A percentile compares a stretch with the other conserved stretches of the same genome.
phyloP scores from a whole-genome alignment of 106 monocot species.

The Triglochin maritima region DNA sequence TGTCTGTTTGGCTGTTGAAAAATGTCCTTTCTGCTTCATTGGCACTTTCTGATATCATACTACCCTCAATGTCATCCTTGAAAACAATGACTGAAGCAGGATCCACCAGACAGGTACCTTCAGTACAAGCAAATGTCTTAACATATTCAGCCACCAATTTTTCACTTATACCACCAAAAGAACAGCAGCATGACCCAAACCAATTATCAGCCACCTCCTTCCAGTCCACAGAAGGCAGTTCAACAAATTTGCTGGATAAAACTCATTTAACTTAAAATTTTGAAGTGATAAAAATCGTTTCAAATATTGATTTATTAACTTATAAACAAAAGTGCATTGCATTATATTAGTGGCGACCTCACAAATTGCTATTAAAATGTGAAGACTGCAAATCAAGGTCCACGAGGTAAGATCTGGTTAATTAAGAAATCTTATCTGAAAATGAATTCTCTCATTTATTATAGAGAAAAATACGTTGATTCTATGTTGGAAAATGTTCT shows the following conservation, averaged over 20 bases:
- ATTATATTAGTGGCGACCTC: too few relatives aligned
- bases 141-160: conserved; percentile 55
- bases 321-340: too few relatives aligned
- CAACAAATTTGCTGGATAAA: conserved; percentile 51
- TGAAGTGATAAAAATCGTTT: too few relatives aligned
- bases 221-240: conserved; percentile 89
- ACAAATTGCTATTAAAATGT: too few relatives aligned
- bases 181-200: conserved; percentile 93
- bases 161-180: conserved; percentile 84
- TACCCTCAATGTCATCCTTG: conserved; percentile 60
- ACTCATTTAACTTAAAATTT: not conserved
- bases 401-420: too few relatives aligned
- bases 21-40: conserved; percentile 1
- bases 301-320: too few relatives aligned
- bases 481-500: too few relatives aligned
- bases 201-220: conserved; percentile 91
- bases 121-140: conserved; percentile 26
- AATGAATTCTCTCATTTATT: too few relatives aligned
- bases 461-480: too few relatives aligned
- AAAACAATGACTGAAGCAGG: conserved; percentile 46
- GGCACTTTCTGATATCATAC: conserved; percentile 5
- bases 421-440: too few relatives aligned
- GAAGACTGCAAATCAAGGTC: too few relatives aligned
- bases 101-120: conserved; percentile 60
- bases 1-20: not conserved